Base-by-base conservation (phyloP, 352 stramenopile genomes). In the Thalassiosira hispida region DNA sequence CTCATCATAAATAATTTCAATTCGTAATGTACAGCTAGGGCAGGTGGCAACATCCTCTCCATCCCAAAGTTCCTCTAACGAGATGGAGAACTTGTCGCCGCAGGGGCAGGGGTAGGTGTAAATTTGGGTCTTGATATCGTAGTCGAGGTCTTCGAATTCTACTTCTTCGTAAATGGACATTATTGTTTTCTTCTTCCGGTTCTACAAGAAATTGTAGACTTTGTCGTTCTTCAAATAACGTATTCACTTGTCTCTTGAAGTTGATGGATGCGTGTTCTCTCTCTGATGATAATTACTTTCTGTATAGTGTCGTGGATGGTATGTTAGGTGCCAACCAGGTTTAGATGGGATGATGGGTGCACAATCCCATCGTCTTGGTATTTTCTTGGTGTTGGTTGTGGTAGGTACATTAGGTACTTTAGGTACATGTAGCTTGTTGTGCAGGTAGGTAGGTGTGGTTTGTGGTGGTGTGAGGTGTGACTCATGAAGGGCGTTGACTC, bases 41-140 rank as follows among this genome's bases (percentile, higher is more conserved):
- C 96, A 98, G 14, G 95, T 95, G 33, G 97, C 97, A 83, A 98
- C 97, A 87, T 99, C 97, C 83, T 99, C 97, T 57, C 97, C 97
- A 79, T 98, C 96, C 73, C 89, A 91, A 2, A 97, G 67, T 52
- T 96, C 94, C 76, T 96, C 92, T 0, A 96, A 73, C 12, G 80
- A 87, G 18, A 97, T 96, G 29, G 86, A 84, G 68, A 96, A 96
- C 87, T 86, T 97, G 81, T 99, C 97, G 18, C 97, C 97, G 79
- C 97, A 99, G 4, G 97, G 97, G 88, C 97, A 99, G 25, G 95
- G 96, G 79, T 99, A 99, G 70, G 96, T 97, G 82, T 98, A 99
- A 56, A 95, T 91, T 73, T 97, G 90, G 66, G 96, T 95, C 4
- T 95, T 89, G n/a, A 90, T 91, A 77, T 99, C 92, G 88, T 96